Evolutionary conservation across 225 moss, liverwort and hornwort species (phyloP).

Genomic region (Straminergon stramineum): DNA sequence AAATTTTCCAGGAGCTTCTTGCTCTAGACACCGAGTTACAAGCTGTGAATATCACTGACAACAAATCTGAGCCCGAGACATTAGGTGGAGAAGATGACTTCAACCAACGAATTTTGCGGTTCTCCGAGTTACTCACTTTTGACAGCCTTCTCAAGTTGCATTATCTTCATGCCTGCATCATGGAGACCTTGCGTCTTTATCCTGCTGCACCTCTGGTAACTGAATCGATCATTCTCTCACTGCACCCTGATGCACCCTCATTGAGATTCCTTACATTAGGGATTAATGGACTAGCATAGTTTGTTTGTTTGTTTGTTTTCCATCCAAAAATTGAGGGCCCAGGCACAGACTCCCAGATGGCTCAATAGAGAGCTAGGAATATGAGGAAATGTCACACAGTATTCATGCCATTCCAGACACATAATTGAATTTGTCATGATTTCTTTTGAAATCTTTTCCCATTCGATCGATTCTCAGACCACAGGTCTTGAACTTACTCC

Average conservation of each 20-base stretch:
- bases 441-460: too few species aligned
- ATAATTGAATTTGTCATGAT: too few species aligned
- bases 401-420: too few species aligned
- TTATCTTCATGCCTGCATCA: conserved; percentile 39
- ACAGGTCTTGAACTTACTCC: not conserved
- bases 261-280: too few species aligned
- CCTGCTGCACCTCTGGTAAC: conserved; percentile 48
- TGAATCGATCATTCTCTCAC: too few species aligned
- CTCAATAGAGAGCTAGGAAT: too few species aligned
- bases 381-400: too few species aligned
- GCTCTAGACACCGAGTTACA: conserved; percentile 5
- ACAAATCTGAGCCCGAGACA: not conserved
- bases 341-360: too few species aligned
- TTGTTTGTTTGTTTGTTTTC: too few species aligned
- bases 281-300: too few species aligned
- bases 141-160: conserved; percentile 27
- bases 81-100: not conserved
- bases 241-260: not conserved
- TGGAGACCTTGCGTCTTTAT: conserved; percentile 57
- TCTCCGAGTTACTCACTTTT: conserved; percentile 21
- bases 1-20: conserved; percentile 35
- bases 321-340: too few species aligned
- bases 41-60: not conserved
- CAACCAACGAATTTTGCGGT: not conserved
- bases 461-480: not conserved